A percentile compares a stretch with the other conserved stretches of the same genome.
These are phyloP conservation scores for Miscanthus lutarioriparius DNA, from an alignment of 176 grass and related monocot genomes.

Conservation along the genomic window DNA sequence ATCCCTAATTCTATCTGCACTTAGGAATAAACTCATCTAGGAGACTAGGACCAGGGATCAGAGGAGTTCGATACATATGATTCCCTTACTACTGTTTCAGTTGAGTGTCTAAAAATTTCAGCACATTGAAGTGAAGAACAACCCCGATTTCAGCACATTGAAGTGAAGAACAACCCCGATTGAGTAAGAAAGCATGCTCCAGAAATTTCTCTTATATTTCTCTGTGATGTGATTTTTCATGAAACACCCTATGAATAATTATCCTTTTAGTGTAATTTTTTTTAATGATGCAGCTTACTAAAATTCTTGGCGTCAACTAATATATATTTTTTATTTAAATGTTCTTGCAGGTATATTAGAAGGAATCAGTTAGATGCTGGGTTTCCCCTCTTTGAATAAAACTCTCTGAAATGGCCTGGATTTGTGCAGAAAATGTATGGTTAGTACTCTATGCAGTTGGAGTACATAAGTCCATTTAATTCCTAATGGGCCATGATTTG, in stretches of 20 bases:
- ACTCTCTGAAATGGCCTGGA: constrained; percentile 95
- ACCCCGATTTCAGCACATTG: constrained; percentile 91
- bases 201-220: constrained; percentile 7
- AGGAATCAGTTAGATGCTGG: constrained; percentile 82
- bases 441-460: constrained; percentile 29
- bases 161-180: constrained; percentile 91
- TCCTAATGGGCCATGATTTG: constrained; percentile 10
- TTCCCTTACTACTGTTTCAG: not conserved
- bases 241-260: not conserved
- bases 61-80: not conserved
- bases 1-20: too few species aligned
- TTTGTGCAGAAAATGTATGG: constrained; percentile 92
- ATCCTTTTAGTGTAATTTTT: not conserved
- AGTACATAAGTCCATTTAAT: constrained; percentile 31
- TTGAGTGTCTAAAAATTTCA: constrained; percentile 46
- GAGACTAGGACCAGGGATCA: not conserved
- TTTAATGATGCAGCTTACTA: constrained; percentile 8
- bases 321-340: constrained; percentile 24
- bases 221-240: not conserved
- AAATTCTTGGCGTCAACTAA: constrained; percentile 25
- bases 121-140: constrained; percentile 92
- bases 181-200: constrained; percentile 57
- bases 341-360: constrained; percentile 72
- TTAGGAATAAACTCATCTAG: too few species aligned
- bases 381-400: constrained; percentile 81